phyloP scores from a whole-genome alignment of 2,329 filamentous ascomycete genomes.

The Xylariaceae sp. region DNA sequence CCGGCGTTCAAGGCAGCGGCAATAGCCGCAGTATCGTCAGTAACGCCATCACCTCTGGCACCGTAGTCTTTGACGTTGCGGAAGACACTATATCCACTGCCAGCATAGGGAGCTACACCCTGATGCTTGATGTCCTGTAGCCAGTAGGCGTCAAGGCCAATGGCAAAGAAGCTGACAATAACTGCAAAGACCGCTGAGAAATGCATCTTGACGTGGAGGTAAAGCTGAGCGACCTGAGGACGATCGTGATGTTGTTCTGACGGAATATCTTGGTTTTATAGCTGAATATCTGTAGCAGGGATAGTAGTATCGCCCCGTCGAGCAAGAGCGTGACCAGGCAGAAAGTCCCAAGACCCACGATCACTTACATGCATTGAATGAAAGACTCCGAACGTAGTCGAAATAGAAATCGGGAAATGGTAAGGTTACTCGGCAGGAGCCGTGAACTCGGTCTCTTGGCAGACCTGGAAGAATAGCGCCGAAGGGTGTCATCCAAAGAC shows the following conservation, averaged over 20 bases:
- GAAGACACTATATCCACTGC: conserved; percentile 39
- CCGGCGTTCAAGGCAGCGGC: conserved; percentile 39
- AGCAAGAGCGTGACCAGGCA: background rate
- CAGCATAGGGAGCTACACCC: conserved; percentile 41
- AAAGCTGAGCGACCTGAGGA: conserved; percentile 9
- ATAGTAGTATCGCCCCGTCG: background rate
- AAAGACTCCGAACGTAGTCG: no score
- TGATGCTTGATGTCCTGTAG: conserved; percentile 35
- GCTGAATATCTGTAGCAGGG: background rate
- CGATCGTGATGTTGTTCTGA: background rate
- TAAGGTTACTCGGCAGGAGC: background rate
- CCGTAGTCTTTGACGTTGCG: conserved; percentile 47
- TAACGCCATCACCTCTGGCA: conserved; percentile 41
- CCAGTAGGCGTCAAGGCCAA: conserved; percentile 30
- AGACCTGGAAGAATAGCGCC: background rate
- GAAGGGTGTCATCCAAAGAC: background rate
- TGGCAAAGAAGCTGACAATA: conserved; percentile 25
- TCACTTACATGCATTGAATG: no score
- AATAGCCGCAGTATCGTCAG: conserved; percentile 45
- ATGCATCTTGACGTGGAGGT: conserved; percentile 25
- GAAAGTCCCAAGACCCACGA: background rate
- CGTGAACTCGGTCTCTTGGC: background rate
- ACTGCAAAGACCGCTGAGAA: conserved; percentile 29
- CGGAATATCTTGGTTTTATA: background rate
- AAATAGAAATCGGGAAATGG: no score